Evolutionary conservation across 495 filamentous ascomycete species (phyloP).

Genomic region (Xylaria nigripes): DNA sequence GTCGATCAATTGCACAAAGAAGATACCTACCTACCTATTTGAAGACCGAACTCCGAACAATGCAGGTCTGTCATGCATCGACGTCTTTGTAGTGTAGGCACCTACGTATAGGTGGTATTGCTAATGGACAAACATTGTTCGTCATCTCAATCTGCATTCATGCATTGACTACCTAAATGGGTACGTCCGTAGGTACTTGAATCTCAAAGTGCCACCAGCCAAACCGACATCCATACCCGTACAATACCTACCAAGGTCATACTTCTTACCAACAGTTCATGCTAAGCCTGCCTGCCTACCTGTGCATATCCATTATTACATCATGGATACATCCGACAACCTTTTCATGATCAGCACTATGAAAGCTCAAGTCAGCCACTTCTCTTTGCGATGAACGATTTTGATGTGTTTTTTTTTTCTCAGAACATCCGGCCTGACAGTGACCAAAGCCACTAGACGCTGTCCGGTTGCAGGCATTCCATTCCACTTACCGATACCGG

Average conservation of each 20-base stretch:
- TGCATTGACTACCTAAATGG: not conserved
- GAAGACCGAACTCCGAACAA: not conserved
- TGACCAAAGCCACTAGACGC: not conserved
- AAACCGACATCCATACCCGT: too few species aligned
- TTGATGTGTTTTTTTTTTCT: not conserved
- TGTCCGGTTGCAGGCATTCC: too few species aligned
- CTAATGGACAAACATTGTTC: too few species aligned
- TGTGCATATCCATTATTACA: not conserved
- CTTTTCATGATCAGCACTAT: conserved; percentile 5
- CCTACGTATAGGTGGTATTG: not conserved
- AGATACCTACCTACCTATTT: too few species aligned
- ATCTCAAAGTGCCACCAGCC: not conserved
- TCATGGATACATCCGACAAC: not conserved
- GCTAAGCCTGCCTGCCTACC: too few species aligned
- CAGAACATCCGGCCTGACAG: not conserved
- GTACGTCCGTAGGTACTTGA: too few species aligned
- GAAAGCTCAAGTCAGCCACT: conserved; percentile 2
- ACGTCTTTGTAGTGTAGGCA: not conserved
- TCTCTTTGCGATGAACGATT: not conserved
- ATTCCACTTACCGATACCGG: conserved; percentile 5
- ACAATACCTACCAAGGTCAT: too few species aligned
- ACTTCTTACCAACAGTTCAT: not conserved
- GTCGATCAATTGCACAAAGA: too few species aligned
- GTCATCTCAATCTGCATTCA: not conserved
- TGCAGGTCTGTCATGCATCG: not conserved